Conservation (phyloP, 176 grass and related monocot genomes). For the Aegilops tauschii region DNA sequence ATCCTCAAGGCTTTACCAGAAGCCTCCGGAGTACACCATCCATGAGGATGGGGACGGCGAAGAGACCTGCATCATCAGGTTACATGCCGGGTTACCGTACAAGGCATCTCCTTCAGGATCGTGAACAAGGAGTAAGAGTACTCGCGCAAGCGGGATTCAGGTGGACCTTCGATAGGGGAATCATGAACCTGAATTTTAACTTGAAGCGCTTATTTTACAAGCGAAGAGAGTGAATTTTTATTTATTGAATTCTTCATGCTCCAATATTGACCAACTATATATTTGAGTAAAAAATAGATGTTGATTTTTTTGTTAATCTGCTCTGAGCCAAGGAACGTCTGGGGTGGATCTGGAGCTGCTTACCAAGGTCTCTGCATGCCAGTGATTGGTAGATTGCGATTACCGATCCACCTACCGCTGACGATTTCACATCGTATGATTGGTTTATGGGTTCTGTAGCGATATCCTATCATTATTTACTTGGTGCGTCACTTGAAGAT, state of each 20-base stretch:
- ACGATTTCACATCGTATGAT: no score
- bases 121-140: slow-evolving; percentile 46
- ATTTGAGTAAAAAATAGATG: not conserved
- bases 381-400: no score
- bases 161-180: slow-evolving; percentile 25
- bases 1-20: slow-evolving; percentile 10
- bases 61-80: slow-evolving; percentile 42
- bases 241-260: not conserved
- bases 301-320: not conserved
- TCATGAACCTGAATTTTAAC: slow-evolving; percentile 33
- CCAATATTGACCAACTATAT: not conserved
- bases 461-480: no score
- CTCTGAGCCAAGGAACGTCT: not conserved
- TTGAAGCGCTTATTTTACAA: slow-evolving; percentile 40
- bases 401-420: no score
- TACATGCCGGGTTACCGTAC: slow-evolving; percentile 27
- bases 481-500: no score
- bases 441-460: no score
- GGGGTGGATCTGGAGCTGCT: no score
- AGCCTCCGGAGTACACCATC: slow-evolving; percentile 24
- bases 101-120: slow-evolving; percentile 39
- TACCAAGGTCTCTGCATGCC: no score
- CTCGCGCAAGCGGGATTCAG: slow-evolving; percentile 30
- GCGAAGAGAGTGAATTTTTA: not conserved
- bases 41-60: slow-evolving; percentile 11